Evolutionary conservation across 2,329 filamentous ascomycete species (phyloP), one percentile per base, ranked within the genome.

Genomic region (Claviceps maximensis): DNA sequence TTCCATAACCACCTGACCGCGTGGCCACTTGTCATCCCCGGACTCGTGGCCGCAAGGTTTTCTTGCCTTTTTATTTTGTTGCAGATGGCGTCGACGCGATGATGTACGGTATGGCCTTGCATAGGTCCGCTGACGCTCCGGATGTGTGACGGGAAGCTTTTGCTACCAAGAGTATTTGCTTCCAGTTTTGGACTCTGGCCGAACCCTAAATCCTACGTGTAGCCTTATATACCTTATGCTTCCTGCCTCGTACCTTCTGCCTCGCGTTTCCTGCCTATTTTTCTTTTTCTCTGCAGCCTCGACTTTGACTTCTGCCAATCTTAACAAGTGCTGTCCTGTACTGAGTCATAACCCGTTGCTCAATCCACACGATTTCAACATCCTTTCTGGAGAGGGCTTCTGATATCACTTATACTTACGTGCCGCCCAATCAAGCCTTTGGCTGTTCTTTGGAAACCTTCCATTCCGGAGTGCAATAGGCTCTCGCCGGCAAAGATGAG

Each of bases 401-500:
- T 46, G 27, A 49, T 27, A 49, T 40, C 49, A 51, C 29, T 46
- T 21, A 50, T 25, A 53, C 41, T 23, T 42, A 25, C 40, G 25
- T 19, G 33, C 41, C 19, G 47, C 51, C 46, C 54, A 19, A 33
- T n/a, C 45, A 27, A 6, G 33, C n/a, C 21, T 21, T 47, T 27
- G 27, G 9, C 23, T 29, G 4, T 8, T 47, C 46, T 50, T 19
- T 23, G 7, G 7, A 47, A 3, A 33, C 13, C n/a, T 27, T 23
- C 13, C 3, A 4, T 19, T 33, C 27, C 27, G n/a, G 19, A 36
- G 47, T 55, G 54, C 58, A 54, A 59, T 60, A 56, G 55, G 56
- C 54, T 58, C 21, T 10, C 9, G 42, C 13, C 52, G 55, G 53
- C 50, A 47, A 56, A 61, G 61, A 93, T 88, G 87, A 83, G 87